Conservation (phyloP, 495 filamentous ascomycete species). For the Zalerion maritima region DNA sequence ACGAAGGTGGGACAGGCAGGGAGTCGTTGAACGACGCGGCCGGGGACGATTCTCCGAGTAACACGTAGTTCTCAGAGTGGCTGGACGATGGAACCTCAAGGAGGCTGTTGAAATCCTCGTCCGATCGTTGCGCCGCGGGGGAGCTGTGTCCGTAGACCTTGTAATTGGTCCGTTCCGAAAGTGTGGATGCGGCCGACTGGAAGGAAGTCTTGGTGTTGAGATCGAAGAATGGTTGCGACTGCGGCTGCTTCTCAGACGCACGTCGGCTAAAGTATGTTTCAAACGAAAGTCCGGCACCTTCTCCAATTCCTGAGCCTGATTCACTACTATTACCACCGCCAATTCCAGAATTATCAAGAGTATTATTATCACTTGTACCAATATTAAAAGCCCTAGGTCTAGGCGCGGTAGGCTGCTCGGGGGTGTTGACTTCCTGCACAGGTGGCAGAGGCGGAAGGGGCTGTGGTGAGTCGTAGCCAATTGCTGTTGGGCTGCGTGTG, state of each 20-base stretch:
- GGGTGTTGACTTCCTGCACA: no score
- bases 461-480: no score
- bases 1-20: not conserved
- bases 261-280: no score
- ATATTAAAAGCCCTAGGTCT: no score
- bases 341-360: no score
- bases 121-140: slow-evolving; percentile 12
- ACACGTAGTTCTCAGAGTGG: slow-evolving; percentile 21
- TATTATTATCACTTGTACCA: no score
- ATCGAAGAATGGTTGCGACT: slow-evolving; percentile 7
- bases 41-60: slow-evolving; percentile 25
- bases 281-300: no score
- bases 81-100: slow-evolving; percentile 18
- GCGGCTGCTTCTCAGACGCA: slow-evolving; percentile 1
- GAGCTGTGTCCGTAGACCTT: slow-evolving; percentile 32
- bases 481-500: no score
- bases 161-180: slow-evolving; percentile 39
- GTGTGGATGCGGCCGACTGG: slow-evolving; percentile 27
- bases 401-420: no score
- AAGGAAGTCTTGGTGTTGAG: slow-evolving; percentile 32
- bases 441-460: no score
- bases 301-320: no score
- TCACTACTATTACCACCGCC: no score
- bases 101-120: slow-evolving; percentile 23
- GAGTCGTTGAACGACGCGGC: slow-evolving; percentile 5